Evolutionary conservation across 305 asterid species (phyloP).

Genomic region (Solanum aculeatissimum): DNA sequence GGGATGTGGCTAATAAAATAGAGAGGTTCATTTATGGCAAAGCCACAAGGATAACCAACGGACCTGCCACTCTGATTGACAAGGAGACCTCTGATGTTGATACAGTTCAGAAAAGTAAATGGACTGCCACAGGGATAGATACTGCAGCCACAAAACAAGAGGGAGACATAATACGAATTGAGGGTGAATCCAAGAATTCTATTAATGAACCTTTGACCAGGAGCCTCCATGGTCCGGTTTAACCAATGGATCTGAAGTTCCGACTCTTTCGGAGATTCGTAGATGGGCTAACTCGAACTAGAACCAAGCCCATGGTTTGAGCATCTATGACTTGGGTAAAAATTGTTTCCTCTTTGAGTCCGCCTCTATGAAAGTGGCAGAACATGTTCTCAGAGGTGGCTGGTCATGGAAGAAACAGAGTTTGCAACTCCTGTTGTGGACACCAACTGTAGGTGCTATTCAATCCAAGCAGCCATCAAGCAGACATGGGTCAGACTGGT

Average conservation of each 20-base stretch:
- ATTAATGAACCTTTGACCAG: not conserved
- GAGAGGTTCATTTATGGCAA: too few relatives aligned
- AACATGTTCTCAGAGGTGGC: not conserved
- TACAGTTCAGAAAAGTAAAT: too few relatives aligned
- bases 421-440: not conserved
- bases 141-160: not conserved
- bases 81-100: not conserved
- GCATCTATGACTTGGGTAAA: too few relatives aligned
- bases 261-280: too few relatives aligned
- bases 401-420: not conserved
- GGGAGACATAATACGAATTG: not conserved
- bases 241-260: not conserved
- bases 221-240: not conserved
- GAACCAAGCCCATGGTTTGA: too few relatives aligned
- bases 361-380: not conserved
- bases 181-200: not conserved
- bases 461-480: not conserved
- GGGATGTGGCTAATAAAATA: too few relatives aligned
- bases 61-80: not conserved
- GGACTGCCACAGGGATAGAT: too few relatives aligned
- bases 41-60: not conserved
- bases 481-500: not conserved
- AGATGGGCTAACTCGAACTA: too few relatives aligned
- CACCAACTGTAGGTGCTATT: not conserved
- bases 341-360: too few relatives aligned